Evolutionary conservation across 2,329 filamentous ascomycete species (phyloP).

Genomic region (Paraphaeosphaeria minitans): DNA sequence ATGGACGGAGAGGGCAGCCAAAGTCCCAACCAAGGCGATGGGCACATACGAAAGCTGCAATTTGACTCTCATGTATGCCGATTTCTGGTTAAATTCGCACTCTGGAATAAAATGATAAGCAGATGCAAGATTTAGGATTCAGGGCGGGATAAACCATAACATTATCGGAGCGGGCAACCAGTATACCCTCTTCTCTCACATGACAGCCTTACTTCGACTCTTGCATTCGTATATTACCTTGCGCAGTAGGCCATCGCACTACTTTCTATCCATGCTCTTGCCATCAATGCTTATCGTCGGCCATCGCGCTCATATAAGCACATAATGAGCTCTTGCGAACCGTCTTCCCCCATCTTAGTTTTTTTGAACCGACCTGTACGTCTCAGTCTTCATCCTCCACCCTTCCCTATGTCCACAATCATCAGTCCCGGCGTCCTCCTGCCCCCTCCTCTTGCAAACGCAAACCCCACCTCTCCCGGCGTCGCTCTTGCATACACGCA

Average conservation of each 20-base stretch:
- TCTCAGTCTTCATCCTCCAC: not conserved
- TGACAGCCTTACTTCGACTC: not conserved
- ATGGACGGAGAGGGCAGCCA: not conserved
- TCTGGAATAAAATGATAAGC: not conserved
- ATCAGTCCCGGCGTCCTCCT: conserved; percentile 5
- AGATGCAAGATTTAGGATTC: not conserved
- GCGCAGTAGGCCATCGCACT: not conserved
- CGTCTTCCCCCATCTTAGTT: not conserved
- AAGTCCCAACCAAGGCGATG: not conserved
- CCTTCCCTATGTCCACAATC: conserved; percentile 4
- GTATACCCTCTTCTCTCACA: too few species aligned
- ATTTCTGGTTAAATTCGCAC: not conserved
- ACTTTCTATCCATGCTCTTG: not conserved
- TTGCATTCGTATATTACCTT: not conserved
- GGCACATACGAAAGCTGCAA: not conserved
- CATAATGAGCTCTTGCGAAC: not conserved
- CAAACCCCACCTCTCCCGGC: conserved; percentile 2
- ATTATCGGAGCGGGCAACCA: too few species aligned
- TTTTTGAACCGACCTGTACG: not conserved
- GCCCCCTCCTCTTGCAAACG: not conserved
- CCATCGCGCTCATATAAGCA: not conserved
- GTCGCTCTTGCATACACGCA: conserved; percentile 3
- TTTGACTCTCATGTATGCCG: not conserved
- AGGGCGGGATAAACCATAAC: not conserved
- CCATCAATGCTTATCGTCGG: not conserved